A percentile compares a stretch with the other conserved stretches of the same genome.
Evolutionary conservation across 192 early-diverging fungal species (phyloP).

Genomic region (Backusella australiensis): DNA sequence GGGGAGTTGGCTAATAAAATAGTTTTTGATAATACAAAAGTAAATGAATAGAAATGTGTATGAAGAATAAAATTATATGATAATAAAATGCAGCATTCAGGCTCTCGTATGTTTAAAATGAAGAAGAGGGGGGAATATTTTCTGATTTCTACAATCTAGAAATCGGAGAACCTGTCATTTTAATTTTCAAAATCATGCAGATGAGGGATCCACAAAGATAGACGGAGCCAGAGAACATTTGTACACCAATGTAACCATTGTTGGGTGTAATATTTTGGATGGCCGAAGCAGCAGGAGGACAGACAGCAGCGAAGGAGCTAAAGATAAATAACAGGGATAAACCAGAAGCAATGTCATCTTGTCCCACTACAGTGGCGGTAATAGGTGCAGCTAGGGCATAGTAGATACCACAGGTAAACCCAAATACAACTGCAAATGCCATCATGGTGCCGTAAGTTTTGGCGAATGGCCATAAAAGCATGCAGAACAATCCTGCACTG

Average conservation of each 20-base stretch:
- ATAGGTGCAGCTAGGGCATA: constrained; percentile 34
- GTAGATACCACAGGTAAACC: constrained; percentile 29
- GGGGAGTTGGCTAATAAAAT: background rate
- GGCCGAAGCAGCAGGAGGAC: constrained; percentile 28
- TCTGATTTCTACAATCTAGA: constrained; percentile 9
- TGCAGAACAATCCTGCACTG: constrained; percentile 20
- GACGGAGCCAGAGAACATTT: constrained; percentile 30
- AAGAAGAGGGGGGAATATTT: background rate
- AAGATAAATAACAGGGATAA: constrained; percentile 22
- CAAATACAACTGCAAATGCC: constrained; percentile 31
- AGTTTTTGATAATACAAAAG: background rate
- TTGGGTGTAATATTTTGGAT: constrained; percentile 16
- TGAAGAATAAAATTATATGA: background rate
- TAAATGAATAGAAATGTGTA: background rate
- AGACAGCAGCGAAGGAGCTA: constrained; percentile 12
- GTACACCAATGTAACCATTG: constrained; percentile 21
- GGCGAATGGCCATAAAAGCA: constrained; percentile 30
- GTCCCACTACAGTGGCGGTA: constrained; percentile 27
- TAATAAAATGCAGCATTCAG: background rate
- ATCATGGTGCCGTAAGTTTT: constrained; percentile 21
- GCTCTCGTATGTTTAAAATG: background rate
- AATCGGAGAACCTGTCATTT: constrained; percentile 21
- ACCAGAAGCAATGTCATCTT: constrained; percentile 21
- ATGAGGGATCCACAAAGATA: constrained; percentile 21
- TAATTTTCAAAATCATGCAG: constrained; percentile 21